Evolutionary conservation across 108 stramenopile species (phyloP), one percentile per base, ranked within the genome.

Genomic region (Licmophora abbreviata): DNA sequence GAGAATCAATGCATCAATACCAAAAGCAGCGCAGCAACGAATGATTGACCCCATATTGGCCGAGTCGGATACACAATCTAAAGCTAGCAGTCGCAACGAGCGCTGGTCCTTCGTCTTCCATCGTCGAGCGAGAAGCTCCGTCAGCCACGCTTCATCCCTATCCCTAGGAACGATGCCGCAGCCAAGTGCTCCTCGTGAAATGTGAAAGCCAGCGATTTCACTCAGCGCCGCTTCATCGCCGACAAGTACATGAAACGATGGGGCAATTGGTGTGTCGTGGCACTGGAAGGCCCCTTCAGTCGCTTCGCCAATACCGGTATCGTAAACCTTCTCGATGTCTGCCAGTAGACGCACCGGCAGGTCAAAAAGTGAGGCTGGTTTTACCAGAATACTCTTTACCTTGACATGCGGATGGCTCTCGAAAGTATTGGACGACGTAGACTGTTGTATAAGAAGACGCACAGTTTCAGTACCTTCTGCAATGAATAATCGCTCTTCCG

Each of bases 41-140:
- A 83, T 67, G 42, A 85, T 76, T 40, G 83, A 76, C 8, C 83
- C 83, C 58, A 90, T 53, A 50, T 90, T 90, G 23, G 83, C 76
- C 20, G 78, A 64, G 54, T 90, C 79, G 51, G 68, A 81, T 25
- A 85, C 63, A 3, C 76, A 79, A 63, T 90, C 88, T 14, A 85
- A 52, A 20, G 88, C 88, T 7, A 88, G 25, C 2, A 88, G 26
- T 5, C 76, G 71, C 26, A 61, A 23, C 2, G 42, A 24, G 4
- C 30, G 17, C 7, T 57, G 38, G 30, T 5, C 44, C 47, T 17
- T 23, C 11, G 22, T 53, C 40, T 33, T 24, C n/a, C n/a, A n/a
- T n/a, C n/a, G n/a, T 44, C 47, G 26, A 17, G 48, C 24, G 43
- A 80, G 35, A 38, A 77, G 54, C 10, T 21, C 30, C 38, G 56